Conservation (phyloP, 306 rosid species). For the Datisca glomerata region DNA sequence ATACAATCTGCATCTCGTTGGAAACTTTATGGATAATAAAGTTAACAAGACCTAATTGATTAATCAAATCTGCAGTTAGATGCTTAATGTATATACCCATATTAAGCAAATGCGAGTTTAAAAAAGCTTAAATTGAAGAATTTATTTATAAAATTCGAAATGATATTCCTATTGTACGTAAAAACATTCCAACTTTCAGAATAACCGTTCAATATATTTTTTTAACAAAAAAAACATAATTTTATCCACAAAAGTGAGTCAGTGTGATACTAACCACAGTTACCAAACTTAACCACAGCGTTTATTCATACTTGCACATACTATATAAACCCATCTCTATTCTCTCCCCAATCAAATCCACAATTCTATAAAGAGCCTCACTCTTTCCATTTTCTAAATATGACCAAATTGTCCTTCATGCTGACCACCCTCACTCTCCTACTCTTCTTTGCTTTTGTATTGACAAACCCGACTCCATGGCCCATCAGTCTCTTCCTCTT, state of each 20-base stretch:
- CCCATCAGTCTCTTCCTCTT: conserved; percentile 11
- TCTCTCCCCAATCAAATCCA: not conserved
- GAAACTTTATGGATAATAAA: too few relatives aligned
- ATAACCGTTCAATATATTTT: not conserved
- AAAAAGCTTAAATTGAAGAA: too few relatives aligned
- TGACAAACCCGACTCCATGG: conserved; percentile 10
- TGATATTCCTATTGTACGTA: too few relatives aligned
- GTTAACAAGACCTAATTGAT: too few relatives aligned
- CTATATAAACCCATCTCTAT: conserved; percentile 8
- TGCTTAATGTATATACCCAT: too few relatives aligned
- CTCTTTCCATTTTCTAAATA: not conserved
- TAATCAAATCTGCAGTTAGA: too few relatives aligned
- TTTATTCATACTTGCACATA: conserved; percentile 1
- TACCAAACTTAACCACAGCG: conserved; percentile 1
- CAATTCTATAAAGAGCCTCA: not conserved
- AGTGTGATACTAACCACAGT: conserved; percentile 8
- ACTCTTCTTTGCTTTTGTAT: conserved; percentile 13
- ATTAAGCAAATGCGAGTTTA: too few relatives aligned
- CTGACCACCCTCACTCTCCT: conserved; percentile 12
- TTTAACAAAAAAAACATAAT: not conserved
- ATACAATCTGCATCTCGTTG: too few relatives aligned
- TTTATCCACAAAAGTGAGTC: too few relatives aligned
- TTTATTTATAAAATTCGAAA: too few relatives aligned
- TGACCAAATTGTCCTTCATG: conserved; percentile 29
- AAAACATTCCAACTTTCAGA: too few relatives aligned